Evolutionary conservation across 176 grass and related monocot species (phyloP).

Genomic region (Eremochloa ophiuroides): DNA sequence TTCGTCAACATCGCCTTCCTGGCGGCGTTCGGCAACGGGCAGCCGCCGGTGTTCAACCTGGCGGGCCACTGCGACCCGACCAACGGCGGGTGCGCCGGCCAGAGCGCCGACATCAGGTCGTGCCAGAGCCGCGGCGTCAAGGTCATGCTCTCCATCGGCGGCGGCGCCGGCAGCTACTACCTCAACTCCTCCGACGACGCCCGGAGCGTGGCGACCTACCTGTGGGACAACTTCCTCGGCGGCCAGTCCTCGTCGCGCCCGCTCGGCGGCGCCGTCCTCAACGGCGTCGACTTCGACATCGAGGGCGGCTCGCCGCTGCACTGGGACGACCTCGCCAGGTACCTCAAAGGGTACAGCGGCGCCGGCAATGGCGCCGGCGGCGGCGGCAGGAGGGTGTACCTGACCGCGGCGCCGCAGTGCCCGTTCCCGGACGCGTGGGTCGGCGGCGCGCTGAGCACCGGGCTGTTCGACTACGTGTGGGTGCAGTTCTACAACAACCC

Average conservation of each 20-base stretch:
- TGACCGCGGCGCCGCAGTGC: conserved; percentile 44
- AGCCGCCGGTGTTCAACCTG: conserved; percentile 37
- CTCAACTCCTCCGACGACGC: conserved; percentile 31
- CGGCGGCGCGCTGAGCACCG: conserved; percentile 43
- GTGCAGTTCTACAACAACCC: conserved; percentile 91
- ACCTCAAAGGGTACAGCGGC: conserved; percentile 44
- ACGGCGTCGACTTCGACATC: conserved; percentile 64
- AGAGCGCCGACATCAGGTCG: conserved; percentile 34
- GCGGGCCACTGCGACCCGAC: conserved; percentile 53
- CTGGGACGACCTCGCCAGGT: conserved; percentile 60
- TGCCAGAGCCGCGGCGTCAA: conserved; percentile 57
- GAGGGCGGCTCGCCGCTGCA: conserved; percentile 42
- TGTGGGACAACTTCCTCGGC: conserved; percentile 40
- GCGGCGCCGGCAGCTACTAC: conserved; percentile 35
- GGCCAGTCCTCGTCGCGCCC: conserved; percentile 22
- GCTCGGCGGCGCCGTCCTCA: conserved; percentile 31
- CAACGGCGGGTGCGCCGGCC: conserved; percentile 32
- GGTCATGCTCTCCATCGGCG: conserved; percentile 59
- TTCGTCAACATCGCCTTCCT: conserved; percentile 51
- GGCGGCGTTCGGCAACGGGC: conserved; percentile 48
- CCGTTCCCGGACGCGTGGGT: conserved; percentile 55
- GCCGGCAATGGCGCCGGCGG: neutral
- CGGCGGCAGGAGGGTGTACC: conserved; percentile 23
- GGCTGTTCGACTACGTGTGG: conserved; percentile 85
- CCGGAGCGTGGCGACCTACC: conserved; percentile 19